phyloP scores from a whole-genome alignment of 805 yeast species.

The Cyberlindnera mycetangii region DNA sequence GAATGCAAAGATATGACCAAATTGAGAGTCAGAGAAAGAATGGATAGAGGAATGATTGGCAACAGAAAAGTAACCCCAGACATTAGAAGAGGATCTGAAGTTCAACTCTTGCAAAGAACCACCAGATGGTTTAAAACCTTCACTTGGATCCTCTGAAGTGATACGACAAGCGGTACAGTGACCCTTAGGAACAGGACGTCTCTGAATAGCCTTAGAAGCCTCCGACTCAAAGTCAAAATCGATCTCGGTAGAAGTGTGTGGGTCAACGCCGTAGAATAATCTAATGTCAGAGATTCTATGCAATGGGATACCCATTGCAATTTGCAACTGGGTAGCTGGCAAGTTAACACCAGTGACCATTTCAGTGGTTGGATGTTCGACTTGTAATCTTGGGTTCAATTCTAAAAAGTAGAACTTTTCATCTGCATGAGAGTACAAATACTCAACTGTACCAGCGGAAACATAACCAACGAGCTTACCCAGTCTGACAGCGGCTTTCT shows the following conservation, averaged over 20 bases:
- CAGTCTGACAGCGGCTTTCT: constrained; percentile 93
- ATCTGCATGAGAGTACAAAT: constrained; percentile 89
- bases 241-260: constrained; percentile 84
- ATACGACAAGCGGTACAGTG: constrained; percentile 99
- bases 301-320: constrained; percentile 99
- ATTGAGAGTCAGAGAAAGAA: constrained; percentile 96
- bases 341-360: constrained; percentile 98
- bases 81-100: constrained; percentile 95
- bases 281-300: constrained; percentile 93
- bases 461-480: constrained; percentile 98
- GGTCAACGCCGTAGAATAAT: constrained; percentile 91
- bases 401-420: constrained; percentile 95
- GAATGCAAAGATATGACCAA: constrained; percentile 98
- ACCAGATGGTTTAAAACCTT: constrained; percentile 98
- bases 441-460: constrained; percentile 99
- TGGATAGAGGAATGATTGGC: constrained; percentile 96
- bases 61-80: constrained; percentile 99
- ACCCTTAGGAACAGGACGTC: constrained; percentile 94
- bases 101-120: constrained; percentile 95
- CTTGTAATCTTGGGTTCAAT: constrained; percentile 97
- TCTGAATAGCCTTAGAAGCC: constrained; percentile 71
- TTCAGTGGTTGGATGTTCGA: constrained; percentile 99
- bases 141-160: constrained; percentile 98
- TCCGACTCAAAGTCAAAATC: constrained; percentile 85
- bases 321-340: constrained; percentile 98